Evolutionary conservation across 768 basidiomycete species (phyloP), one percentile per base, ranked within the genome.

Genomic region (Kwoniella shandongensis): DNA sequence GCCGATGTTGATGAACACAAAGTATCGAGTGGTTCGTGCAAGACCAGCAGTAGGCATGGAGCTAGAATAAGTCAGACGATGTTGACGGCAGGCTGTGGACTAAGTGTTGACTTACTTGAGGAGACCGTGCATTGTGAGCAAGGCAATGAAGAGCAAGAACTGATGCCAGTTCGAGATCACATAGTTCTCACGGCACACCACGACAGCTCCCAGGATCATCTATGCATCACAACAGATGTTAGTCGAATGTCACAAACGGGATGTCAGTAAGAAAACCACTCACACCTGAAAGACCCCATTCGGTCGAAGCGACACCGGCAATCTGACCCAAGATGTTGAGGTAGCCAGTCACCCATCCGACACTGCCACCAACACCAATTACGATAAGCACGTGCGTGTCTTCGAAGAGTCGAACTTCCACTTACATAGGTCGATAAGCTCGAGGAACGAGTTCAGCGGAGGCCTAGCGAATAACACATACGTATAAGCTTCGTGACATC

Each of bases 1-100:
- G 38, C 89, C 89, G 49, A 93, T 80, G 75, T 94, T 93, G 67
- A 93, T 80, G 73, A 93, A 92, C 3, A 93, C 89, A 50, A 69
- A 76, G 32, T 63, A 63, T 44, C 81, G 81, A 2, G 90, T 91
- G 60, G 90, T 78, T 17, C 80, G 80, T 0, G 90, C 89, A 3
- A 93, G 83, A 61, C 86, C 80, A 20, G 83, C 82, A 1, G 91
- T 92, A 1, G 85, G 84, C 26, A 77, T 17, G 2, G 69, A 70
- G 51, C 58, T 55, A 27, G 15, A 29, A 32, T 10, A 8, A 44
- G 5, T 55, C 44, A 55, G 54, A 13, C 6, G 32, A 13, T 32
- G 32, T 32, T 32, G n/a, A n/a, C n/a, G n/a, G n/a, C n/a, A n/a
- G n/a, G n/a, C n/a, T 23, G 23, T 27, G 23, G 22, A 15, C 36